phyloP scores from a whole-genome alignment of 371 early-diverging fungal species.

The Smittium mucronatum region DNA sequence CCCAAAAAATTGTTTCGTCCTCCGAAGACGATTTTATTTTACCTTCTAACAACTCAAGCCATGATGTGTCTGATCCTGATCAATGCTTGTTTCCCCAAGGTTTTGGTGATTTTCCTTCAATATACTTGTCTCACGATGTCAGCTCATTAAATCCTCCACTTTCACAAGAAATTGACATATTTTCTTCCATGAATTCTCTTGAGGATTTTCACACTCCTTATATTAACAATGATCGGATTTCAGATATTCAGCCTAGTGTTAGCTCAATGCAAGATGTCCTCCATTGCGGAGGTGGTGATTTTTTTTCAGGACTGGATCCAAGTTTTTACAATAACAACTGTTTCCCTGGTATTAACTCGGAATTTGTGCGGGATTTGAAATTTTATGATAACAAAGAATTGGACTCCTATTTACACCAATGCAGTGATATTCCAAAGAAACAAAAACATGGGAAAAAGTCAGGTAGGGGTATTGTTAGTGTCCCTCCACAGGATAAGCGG shows the following conservation, averaged over 20 bases:
- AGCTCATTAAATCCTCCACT: background rate
- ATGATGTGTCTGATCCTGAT: background rate
- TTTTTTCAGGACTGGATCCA: background rate
- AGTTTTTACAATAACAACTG: background rate
- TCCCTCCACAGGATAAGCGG: slow-evolving; percentile 1
- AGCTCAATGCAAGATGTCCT: background rate
- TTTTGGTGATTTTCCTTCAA: background rate
- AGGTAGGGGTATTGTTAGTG: background rate
- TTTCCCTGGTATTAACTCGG: background rate
- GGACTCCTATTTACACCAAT: background rate
- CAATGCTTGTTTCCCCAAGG: too few relatives aligned
- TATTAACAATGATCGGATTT: too few relatives aligned
- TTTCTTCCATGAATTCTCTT: background rate
- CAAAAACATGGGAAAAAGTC: background rate
- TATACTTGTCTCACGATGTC: background rate
- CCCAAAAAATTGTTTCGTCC: background rate
- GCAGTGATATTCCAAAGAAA: background rate
- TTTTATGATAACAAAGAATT: too few relatives aligned
- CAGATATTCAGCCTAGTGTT: background rate
- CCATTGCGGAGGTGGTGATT: background rate
- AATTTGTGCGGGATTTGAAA: background rate
- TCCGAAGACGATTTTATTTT: background rate
- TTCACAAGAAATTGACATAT: background rate
- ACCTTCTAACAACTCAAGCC: background rate
- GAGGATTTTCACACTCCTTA: background rate